phyloP scores from a whole-genome alignment of 495 filamentous ascomycete species.

The Neurospora sp. region DNA sequence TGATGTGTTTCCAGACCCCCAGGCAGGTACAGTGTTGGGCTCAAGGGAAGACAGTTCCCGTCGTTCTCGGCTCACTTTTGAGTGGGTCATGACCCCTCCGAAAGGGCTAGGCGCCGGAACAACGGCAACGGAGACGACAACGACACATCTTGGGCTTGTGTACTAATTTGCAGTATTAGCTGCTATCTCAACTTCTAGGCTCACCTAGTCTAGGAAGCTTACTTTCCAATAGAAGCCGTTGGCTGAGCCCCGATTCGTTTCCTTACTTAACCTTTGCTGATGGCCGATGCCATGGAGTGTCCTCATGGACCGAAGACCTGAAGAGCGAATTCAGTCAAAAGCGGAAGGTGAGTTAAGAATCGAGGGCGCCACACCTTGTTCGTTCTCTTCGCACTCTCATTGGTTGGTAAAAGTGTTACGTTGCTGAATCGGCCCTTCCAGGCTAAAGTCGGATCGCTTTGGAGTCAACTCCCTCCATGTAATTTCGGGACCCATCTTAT shows the following conservation, averaged over 20 bases:
- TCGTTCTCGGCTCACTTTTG: not conserved
- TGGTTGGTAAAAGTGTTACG: slow-evolving; percentile 21
- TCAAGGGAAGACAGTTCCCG: not conserved
- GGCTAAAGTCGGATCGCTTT: slow-evolving; percentile 22
- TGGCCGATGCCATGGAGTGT: not conserved
- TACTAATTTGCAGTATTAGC: not conserved
- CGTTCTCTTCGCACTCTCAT: slow-evolving; percentile 18
- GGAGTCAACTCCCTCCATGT: slow-evolving; percentile 1
- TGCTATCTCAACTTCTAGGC: not conserved
- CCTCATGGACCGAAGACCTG: not conserved
- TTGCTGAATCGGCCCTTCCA: slow-evolving; percentile 31
- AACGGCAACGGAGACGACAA: not conserved
- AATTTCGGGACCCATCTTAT: slow-evolving; percentile 21
- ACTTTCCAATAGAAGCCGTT: not conserved
- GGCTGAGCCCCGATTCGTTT: not conserved
- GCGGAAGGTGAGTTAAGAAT: not conserved
- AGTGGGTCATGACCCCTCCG: not conserved
- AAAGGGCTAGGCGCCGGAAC: not conserved
- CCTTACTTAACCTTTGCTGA: slow-evolving; percentile 5
- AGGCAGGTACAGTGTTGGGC: not conserved
- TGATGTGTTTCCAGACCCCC: not conserved
- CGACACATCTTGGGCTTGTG: not conserved
- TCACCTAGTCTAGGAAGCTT: not conserved
- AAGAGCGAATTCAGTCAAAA: not conserved
- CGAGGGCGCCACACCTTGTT: slow-evolving; percentile 27